Conservation (phyloP, 371 early-diverging fungal species). For the Batrachochytrium dendrobatidis region DNA sequence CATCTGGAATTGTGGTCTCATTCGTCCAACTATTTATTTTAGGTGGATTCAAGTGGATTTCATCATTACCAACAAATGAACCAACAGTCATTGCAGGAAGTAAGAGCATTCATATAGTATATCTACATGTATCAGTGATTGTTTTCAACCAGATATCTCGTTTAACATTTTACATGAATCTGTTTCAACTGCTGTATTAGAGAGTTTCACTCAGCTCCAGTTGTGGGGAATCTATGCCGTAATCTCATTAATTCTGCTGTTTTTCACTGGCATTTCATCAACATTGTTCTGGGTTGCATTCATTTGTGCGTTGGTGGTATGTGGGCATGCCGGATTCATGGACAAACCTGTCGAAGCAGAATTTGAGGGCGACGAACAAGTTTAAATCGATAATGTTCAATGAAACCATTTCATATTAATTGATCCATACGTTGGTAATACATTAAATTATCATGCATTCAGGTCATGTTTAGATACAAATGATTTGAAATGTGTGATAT, state of each 20-base stretch:
- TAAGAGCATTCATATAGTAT: neutral
- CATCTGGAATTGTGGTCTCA: neutral
- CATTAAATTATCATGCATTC: too few relatives aligned
- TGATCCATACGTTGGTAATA: too few relatives aligned
- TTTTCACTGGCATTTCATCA: conserved; percentile 5
- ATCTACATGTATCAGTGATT: neutral
- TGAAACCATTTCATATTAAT: too few relatives aligned
- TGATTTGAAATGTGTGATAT: too few relatives aligned
- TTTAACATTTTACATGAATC: neutral
- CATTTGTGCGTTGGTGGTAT: conserved; percentile 9
- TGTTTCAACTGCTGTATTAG: neutral
- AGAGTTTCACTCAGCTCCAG: conserved; percentile 13
- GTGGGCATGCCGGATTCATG: conserved; percentile 17
- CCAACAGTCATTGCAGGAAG: conserved; percentile 15
- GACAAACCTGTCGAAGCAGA: conserved; percentile 22
- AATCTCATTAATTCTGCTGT: conserved; percentile 10
- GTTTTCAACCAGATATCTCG: neutral
- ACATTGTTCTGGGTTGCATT: conserved; percentile 15
- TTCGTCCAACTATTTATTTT: neutral
- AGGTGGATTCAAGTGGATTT: conserved; percentile 19
- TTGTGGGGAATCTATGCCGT: conserved; percentile 11
- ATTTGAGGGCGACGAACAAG: conserved; percentile 13
- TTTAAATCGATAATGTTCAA: too few relatives aligned
- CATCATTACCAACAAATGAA: conserved; percentile 15
- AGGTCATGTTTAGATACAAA: too few relatives aligned